phyloP scores from a whole-genome alignment of 2,329 filamentous ascomycete genomes.

The Stagonosporopsis cucurbitacearum region DNA sequence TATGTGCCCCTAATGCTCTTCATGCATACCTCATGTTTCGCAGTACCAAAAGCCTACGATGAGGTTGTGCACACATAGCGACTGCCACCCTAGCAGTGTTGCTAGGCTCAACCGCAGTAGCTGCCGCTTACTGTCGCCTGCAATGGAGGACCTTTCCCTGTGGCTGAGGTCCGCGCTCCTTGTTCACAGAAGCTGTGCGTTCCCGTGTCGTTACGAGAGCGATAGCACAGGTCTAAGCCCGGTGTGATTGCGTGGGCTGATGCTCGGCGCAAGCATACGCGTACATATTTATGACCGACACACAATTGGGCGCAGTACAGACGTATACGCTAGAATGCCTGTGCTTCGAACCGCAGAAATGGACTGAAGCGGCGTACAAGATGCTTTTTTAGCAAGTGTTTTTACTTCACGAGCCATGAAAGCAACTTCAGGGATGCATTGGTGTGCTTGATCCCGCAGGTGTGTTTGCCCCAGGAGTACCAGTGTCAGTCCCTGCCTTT shows the following conservation, averaged over 20 bases:
- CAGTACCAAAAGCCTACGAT: not conserved
- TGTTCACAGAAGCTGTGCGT: not conserved
- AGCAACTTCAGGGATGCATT: constrained; percentile 36
- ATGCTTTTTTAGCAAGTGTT: not conserved
- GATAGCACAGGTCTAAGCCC: not conserved
- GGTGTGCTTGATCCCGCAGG: constrained; percentile 44
- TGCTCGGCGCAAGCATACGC: not conserved
- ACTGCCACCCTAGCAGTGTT: not conserved
- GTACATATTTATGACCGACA: not conserved
- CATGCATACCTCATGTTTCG: not conserved
- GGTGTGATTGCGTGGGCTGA: not conserved
- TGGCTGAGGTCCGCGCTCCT: not conserved
- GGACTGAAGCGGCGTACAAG: not conserved
- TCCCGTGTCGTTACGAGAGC: not conserved
- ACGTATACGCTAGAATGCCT: not conserved
- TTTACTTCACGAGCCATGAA: not conserved
- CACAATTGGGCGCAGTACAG: not conserved
- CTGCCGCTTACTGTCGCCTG: not conserved
- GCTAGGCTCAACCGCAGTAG: not conserved
- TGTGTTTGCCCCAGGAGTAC: constrained; percentile 43
- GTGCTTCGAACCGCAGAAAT: not conserved
- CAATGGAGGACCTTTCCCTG: not conserved
- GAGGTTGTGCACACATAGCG: not conserved
- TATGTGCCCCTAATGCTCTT: not conserved
- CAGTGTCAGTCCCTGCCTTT: constrained; percentile 41